Conservation (phyloP, 768 basidiomycete species). For the Podaxis mareebaensis region DNA sequence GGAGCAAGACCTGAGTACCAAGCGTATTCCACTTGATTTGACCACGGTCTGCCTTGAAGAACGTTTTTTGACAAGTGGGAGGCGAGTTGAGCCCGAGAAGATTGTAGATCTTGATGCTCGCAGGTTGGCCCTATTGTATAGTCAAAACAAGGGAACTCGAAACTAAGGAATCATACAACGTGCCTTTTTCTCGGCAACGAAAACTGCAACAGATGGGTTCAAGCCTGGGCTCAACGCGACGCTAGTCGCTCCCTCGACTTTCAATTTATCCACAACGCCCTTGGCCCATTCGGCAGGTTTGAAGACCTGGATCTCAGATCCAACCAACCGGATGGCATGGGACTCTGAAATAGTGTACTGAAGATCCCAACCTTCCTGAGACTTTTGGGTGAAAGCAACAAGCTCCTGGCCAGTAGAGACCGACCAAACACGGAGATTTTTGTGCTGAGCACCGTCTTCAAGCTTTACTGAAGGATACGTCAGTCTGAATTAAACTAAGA, state of each 20-base stretch:
- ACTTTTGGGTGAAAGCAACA: conserved; percentile 85
- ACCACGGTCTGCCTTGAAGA: conserved; percentile 93
- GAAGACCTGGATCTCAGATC: conserved; percentile 82
- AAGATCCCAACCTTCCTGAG: conserved; percentile 87
- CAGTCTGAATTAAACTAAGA: neutral
- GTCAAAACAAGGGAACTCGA: conserved; percentile 2
- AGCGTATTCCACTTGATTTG: conserved; percentile 96
- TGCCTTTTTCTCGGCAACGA: conserved; percentile 92
- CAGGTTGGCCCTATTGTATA: conserved; percentile 72
- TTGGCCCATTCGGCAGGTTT: conserved; percentile 78
- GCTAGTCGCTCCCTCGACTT: conserved; percentile 78
- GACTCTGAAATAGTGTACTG: conserved; percentile 92
- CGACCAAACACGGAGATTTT: conserved; percentile 91
- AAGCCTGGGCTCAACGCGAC: conserved; percentile 79
- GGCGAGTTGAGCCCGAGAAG: conserved; percentile 57
- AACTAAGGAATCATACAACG: conserved; percentile 17
- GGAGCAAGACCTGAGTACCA: conserved; percentile 87
- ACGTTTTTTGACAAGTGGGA: conserved; percentile 86
- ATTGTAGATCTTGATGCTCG: conserved; percentile 81
- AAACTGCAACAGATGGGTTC: conserved; percentile 89
- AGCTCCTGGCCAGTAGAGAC: conserved; percentile 85
- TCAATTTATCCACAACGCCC: conserved; percentile 80
- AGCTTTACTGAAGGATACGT: conserved; percentile 59
- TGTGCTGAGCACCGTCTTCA: conserved; percentile 89
- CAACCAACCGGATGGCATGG: conserved; percentile 79